These are phyloP conservation scores for Auriscalpium vulgare DNA, from an alignment of 768 basidiomycete genomes.

Conservation along the genomic window DNA sequence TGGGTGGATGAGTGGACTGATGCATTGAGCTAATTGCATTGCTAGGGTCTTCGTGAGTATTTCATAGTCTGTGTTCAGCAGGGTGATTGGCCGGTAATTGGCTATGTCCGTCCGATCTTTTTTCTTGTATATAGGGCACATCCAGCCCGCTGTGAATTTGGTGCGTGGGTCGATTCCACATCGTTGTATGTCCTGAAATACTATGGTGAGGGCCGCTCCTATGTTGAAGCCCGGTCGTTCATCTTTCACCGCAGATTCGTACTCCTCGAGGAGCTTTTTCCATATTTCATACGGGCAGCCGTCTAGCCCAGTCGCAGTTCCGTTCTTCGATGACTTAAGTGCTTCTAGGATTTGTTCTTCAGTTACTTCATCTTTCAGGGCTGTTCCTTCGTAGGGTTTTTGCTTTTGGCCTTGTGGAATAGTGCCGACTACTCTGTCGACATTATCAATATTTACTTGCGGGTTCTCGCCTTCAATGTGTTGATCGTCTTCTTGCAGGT, in stretches of 20 bases:
- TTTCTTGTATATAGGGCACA: constrained; percentile 36
- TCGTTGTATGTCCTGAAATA: background rate
- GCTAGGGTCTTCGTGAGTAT: constrained; percentile 15
- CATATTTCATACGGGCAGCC: background rate
- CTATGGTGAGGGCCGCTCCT: background rate
- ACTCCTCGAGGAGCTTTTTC: background rate
- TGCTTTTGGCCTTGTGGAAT: background rate
- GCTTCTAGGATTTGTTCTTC: background rate
- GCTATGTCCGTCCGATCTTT: constrained; percentile 11
- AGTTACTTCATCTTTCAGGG: too few relatives aligned
- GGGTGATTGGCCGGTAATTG: constrained; percentile 16
- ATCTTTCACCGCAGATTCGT: background rate
- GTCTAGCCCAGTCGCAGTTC: background rate
- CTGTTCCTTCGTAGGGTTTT: too few relatives aligned
- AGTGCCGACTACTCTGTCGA: background rate
- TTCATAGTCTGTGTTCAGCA: constrained; percentile 28
- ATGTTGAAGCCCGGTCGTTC: background rate
- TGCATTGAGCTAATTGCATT: background rate
- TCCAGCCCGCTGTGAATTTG: constrained; percentile 24
- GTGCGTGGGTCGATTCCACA: background rate
- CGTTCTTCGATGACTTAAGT: background rate
- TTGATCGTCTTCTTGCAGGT: too few relatives aligned
- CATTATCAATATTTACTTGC: background rate
- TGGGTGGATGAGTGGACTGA: background rate
- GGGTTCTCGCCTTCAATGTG: too few relatives aligned